Conservation (phyloP, 2,329 filamentous ascomycete genomes). For the Pestalotiopsis sp. region DNA sequence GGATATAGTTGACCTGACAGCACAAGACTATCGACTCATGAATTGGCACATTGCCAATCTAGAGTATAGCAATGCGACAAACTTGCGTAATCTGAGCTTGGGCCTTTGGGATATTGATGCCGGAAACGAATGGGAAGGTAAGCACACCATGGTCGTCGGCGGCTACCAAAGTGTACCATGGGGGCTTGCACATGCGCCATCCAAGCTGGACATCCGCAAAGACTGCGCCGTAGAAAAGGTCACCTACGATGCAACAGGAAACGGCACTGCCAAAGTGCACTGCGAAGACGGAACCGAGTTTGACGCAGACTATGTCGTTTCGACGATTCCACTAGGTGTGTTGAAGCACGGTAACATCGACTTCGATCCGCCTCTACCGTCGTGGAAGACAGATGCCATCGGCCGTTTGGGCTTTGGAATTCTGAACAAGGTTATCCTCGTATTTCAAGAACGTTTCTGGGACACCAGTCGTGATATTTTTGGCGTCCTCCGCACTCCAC, state of each 20-base stretch:
- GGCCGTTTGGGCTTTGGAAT: constrained; percentile 86
- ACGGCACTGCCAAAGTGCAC: constrained; percentile 60
- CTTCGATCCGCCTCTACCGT: constrained; percentile 90
- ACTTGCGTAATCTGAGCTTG: constrained; percentile 82
- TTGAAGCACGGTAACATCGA: constrained; percentile 77
- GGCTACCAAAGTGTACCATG: constrained; percentile 94
- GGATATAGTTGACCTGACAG: constrained; percentile 75
- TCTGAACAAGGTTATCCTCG: constrained; percentile 91
- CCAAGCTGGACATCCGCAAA: constrained; percentile 74
- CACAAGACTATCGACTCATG: constrained; percentile 84
- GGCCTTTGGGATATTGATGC: constrained; percentile 96
- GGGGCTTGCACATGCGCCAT: constrained; percentile 77
- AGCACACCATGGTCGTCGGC: constrained; percentile 89
- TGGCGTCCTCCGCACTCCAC: constrained; percentile 78
- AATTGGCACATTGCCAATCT: constrained; percentile 99
- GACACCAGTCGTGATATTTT: constrained; percentile 89
- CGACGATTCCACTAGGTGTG: constrained; percentile 87
- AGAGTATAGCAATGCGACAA: constrained; percentile 94
- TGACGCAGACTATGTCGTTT: constrained; percentile 87
- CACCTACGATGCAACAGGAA: constrained; percentile 54
- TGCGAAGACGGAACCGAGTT: constrained; percentile 77
- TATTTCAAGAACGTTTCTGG: constrained; percentile 91
- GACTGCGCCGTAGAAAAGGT: constrained; percentile 73
- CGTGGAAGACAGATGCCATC: constrained; percentile 82
- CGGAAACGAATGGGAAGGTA: constrained; percentile 95